These are phyloP conservation scores for Penicillium sp. DNA, from an alignment of 2,329 filamentous ascomycete species.

Conservation along the genomic window DNA sequence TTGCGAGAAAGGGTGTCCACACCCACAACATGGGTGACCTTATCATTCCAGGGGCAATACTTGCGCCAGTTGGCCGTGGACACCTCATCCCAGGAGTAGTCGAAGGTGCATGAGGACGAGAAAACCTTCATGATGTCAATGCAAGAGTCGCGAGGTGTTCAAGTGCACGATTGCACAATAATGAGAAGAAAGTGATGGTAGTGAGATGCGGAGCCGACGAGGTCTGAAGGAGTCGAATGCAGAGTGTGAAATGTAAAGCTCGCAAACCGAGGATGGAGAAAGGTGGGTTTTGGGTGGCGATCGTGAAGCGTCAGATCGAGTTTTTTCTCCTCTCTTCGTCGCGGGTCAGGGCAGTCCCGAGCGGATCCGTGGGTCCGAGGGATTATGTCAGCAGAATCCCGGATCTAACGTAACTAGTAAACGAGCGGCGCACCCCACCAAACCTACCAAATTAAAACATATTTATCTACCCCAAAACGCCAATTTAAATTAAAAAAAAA, in stretches of 20 bases:
- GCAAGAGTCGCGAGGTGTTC: conserved; percentile 1
- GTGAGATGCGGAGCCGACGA: background rate
- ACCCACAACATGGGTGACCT: conserved; percentile 91
- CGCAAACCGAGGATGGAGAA: conserved; percentile 5
- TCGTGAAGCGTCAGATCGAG: conserved; percentile 16
- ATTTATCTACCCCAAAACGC: background rate
- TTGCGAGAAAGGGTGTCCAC: conserved; percentile 82
- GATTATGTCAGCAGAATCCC: conserved; percentile 9
- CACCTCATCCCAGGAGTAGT: conserved; percentile 99
- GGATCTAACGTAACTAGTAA: no score
- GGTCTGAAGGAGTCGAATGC: conserved; percentile 4
- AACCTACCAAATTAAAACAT: background rate
- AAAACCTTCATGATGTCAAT: conserved; percentile 79
- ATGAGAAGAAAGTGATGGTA: background rate
- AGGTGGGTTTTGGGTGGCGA: conserved; percentile 17
- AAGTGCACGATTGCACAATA: background rate
- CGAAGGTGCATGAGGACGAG: conserved; percentile 78
- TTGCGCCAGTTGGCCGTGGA: conserved; percentile 97
- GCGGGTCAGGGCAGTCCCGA: conserved; percentile 16
- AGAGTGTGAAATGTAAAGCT: background rate
- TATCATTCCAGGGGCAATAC: conserved; percentile 98
- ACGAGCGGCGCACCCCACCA: background rate
- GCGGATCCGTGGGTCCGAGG: conserved; percentile 19
- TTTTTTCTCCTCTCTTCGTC: conserved; percentile 8
- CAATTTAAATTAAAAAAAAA: background rate